Evolutionary conservation across 2,329 filamentous ascomycete species (phyloP).

Genomic region (Curvularia sp.): DNA sequence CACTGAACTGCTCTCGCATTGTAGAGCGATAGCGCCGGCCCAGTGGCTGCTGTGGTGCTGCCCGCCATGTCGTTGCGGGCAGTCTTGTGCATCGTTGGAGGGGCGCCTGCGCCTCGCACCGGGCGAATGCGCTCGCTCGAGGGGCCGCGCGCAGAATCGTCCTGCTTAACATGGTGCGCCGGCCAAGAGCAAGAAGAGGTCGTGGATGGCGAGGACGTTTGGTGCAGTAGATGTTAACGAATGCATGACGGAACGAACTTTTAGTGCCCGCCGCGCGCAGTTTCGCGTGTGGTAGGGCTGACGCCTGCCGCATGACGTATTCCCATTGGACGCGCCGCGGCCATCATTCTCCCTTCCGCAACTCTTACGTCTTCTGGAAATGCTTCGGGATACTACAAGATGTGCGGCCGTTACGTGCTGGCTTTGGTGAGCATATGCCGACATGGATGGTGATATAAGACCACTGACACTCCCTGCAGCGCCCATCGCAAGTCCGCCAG

Average conservation of each 20-base stretch:
- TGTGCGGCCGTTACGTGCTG: constrained; percentile 74
- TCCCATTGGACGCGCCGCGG: constrained; percentile 32
- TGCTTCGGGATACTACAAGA: constrained; percentile 44
- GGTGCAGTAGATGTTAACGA: constrained; percentile 19
- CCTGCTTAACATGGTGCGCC: constrained; percentile 48
- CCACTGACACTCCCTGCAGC: constrained; percentile 56
- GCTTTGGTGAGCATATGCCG: constrained; percentile 60
- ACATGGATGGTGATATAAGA: not conserved
- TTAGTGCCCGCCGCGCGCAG: constrained; percentile 35
- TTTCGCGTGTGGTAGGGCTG: constrained; percentile 37
- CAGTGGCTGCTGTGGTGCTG: constrained; percentile 36
- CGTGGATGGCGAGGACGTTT: constrained; percentile 17
- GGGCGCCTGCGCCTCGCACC: constrained; percentile 35
- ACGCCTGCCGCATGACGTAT: constrained; percentile 42
- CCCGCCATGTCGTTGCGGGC: constrained; percentile 34
- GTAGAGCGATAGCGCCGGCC: constrained; percentile 39
- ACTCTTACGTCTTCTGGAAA: constrained; percentile 16
- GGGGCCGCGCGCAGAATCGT: constrained; percentile 38
- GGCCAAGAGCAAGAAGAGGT: constrained; percentile 24
- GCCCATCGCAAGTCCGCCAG: constrained; percentile 75
- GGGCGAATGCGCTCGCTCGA: constrained; percentile 30
- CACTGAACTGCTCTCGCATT: constrained; percentile 35
- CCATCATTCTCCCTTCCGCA: constrained; percentile 16
- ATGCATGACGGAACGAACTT: constrained; percentile 35
- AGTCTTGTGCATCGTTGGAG: constrained; percentile 29